These are phyloP conservation scores for Meyerozyma smithsonii DNA, from an alignment of 1,139 yeast species.

Conservation along the genomic window DNA sequence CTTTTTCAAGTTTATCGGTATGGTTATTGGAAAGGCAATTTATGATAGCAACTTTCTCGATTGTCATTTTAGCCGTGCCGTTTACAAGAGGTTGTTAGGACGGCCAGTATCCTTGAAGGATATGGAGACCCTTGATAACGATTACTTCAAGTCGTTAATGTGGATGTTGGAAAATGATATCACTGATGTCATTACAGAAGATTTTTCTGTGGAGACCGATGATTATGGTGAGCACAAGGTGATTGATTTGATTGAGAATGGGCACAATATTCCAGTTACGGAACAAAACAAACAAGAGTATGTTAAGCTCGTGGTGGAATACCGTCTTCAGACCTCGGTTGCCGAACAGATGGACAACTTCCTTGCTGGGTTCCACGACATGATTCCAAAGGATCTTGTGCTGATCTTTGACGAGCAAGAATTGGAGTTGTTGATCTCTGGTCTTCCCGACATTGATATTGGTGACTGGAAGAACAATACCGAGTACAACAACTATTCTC, in stretches of 20 bases:
- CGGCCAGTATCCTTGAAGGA: slow-evolving; percentile 82
- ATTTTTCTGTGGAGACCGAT: slow-evolving; percentile 88
- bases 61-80: slow-evolving; percentile 94
- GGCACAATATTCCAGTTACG: slow-evolving; percentile 80
- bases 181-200: slow-evolving; percentile 94
- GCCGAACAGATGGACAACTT: slow-evolving; percentile 86
- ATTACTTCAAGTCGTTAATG: slow-evolving; percentile 82
- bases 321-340: slow-evolving; percentile 77
- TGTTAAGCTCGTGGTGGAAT: slow-evolving; percentile 81
- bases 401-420: slow-evolving; percentile 95
- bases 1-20: slow-evolving; percentile 91
- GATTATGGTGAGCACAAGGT: slow-evolving; percentile 88
- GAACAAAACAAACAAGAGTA: slow-evolving; percentile 90
- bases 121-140: slow-evolving; percentile 91
- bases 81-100: slow-evolving; percentile 82
- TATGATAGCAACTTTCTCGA: slow-evolving; percentile 84
- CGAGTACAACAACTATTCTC: slow-evolving; percentile 74
- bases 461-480: slow-evolving; percentile 93
- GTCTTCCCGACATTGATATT: slow-evolving; percentile 93
- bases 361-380: slow-evolving; percentile 83
- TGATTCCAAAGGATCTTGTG: slow-evolving; percentile 82
- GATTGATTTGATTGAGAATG: slow-evolving; percentile 76
- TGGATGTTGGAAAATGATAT: slow-evolving; percentile 98
- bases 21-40: slow-evolving; percentile 91
- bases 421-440: slow-evolving; percentile 85